Conservation (phyloP, 2,329 filamentous ascomycete genomes). For the Ophiostoma australiae region DNA sequence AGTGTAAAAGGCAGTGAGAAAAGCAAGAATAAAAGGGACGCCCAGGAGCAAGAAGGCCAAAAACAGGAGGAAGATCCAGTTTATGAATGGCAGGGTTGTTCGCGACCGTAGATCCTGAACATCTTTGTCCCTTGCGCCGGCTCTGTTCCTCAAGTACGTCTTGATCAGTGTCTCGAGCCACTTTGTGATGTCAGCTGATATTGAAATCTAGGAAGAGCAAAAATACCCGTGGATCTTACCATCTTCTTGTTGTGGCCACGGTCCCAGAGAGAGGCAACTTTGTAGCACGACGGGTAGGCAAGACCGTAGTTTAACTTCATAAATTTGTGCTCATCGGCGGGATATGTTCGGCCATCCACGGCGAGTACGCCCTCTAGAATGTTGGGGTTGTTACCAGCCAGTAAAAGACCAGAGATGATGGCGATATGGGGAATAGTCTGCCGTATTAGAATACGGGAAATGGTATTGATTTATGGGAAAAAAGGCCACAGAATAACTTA, state of each 20-base stretch:
- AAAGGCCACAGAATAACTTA: slow-evolving; percentile 14
- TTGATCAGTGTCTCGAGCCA: slow-evolving; percentile 29
- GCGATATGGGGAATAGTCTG: slow-evolving; percentile 32
- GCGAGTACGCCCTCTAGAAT: slow-evolving; percentile 31
- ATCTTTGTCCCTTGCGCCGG: slow-evolving; percentile 16
- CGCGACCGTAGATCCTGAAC: slow-evolving; percentile 25
- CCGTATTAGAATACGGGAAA: not conserved
- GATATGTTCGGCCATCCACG: slow-evolving; percentile 19
- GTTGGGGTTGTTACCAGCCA: slow-evolving; percentile 33
- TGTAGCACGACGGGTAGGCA: slow-evolving; percentile 31
- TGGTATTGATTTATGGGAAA: not conserved
- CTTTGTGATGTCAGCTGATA: slow-evolving; percentile 6
- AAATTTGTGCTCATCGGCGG: not conserved
- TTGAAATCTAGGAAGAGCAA: not conserved
- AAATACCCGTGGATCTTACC: not conserved
- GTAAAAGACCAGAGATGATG: slow-evolving; percentile 30
- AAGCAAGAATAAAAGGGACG: slow-evolving; percentile 28
- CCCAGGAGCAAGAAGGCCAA: slow-evolving; percentile 28
- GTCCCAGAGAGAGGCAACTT: slow-evolving; percentile 31
- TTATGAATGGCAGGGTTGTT: slow-evolving; percentile 23
- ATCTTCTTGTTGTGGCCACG: slow-evolving; percentile 31
- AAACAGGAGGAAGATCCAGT: slow-evolving; percentile 28
- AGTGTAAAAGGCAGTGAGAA: slow-evolving; percentile 29
- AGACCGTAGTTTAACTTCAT: slow-evolving; percentile 21
- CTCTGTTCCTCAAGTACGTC: slow-evolving; percentile 13